Percentiles rank a stretch among this genome's conserved stretches.
phyloP scores from a whole-genome alignment of 2,329 filamentous ascomycete genomes.

The Dothideomycetes sp. region DNA sequence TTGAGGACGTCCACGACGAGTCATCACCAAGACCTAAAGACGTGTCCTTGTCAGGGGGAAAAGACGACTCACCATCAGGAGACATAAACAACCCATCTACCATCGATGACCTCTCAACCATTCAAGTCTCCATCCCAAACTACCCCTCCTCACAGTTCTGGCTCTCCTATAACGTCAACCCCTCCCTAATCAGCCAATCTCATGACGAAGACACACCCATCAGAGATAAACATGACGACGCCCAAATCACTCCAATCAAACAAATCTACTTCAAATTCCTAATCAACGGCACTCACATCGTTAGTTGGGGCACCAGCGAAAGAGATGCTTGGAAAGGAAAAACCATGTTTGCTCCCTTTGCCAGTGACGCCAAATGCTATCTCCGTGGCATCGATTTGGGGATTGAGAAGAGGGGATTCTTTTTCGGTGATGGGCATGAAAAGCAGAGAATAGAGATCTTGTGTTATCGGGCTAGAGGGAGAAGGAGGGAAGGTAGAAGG shows the following conservation, averaged over 20 bases:
- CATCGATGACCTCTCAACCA: too few relatives aligned
- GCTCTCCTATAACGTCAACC: constrained; percentile 29
- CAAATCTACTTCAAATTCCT: constrained; percentile 40
- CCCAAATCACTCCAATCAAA: not conserved
- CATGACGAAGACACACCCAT: not conserved
- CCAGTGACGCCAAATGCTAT: too few relatives aligned
- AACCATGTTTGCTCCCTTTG: constrained; percentile 36
- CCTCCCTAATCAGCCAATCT: not conserved
- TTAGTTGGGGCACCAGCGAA: constrained; percentile 37
- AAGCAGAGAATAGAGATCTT: constrained; percentile 31
- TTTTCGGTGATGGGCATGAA: constrained; percentile 24
- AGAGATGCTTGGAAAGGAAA: constrained; percentile 36
- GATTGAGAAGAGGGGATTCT: constrained; percentile 35
- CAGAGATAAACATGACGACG: constrained; percentile 1
- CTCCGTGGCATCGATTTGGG: constrained; percentile 23
- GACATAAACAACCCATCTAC: too few relatives aligned
- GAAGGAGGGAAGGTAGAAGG: constrained; percentile 29
- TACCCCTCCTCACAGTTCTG: constrained; percentile 34
- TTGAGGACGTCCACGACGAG: not conserved
- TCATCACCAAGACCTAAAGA: too few relatives aligned
- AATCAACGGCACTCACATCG: constrained; percentile 29
- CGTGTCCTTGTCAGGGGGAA: too few relatives aligned
- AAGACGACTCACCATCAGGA: constrained; percentile 6
- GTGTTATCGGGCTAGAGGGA: constrained; percentile 32
- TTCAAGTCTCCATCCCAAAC: constrained; percentile 27